These are phyloP conservation scores for Mrakia gelida DNA, from an alignment of 768 basidiomycete species.

Conservation along the genomic window DNA sequence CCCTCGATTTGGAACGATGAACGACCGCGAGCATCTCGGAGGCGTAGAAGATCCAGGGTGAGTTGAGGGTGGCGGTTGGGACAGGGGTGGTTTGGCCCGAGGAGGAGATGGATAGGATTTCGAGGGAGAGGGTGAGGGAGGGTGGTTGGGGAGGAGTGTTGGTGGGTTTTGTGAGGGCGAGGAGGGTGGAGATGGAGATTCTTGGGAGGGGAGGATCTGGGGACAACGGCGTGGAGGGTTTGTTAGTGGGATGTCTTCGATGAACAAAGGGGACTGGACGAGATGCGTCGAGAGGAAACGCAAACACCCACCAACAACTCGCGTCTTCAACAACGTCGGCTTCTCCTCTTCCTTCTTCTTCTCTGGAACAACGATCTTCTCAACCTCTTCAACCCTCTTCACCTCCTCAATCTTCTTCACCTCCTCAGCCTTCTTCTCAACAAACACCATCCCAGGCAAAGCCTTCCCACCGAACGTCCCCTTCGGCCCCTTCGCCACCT, in stretches of 20 bases:
- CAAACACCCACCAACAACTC: too few relatives aligned
- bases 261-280: neutral
- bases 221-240: too few relatives aligned
- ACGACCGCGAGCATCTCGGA: conserved; percentile 21
- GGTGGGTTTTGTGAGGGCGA: neutral
- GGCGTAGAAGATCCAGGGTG: conserved; percentile 8
- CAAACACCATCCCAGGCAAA: neutral
- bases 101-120: conserved; percentile 1
- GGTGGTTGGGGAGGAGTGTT: neutral
- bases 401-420: neutral
- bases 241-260: too few relatives aligned
- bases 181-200: neutral
- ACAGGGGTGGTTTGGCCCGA: neutral
- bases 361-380: too few relatives aligned
- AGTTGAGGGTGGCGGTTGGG: neutral
- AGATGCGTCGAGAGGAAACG: too few relatives aligned
- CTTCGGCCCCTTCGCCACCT: neutral
- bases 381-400: too few relatives aligned
- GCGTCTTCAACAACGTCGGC: too few relatives aligned
- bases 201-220: neutral
- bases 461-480: neutral
- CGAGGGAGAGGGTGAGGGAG: conserved; percentile 13
- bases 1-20: conserved; percentile 4
- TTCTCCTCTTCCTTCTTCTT: too few relatives aligned
- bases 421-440: neutral